Evolutionary conservation across 495 filamentous ascomycete genomes (phyloP), one percentile per base, ranked within the genome.

Genomic region (Venustampulla echinocandica): DNA sequence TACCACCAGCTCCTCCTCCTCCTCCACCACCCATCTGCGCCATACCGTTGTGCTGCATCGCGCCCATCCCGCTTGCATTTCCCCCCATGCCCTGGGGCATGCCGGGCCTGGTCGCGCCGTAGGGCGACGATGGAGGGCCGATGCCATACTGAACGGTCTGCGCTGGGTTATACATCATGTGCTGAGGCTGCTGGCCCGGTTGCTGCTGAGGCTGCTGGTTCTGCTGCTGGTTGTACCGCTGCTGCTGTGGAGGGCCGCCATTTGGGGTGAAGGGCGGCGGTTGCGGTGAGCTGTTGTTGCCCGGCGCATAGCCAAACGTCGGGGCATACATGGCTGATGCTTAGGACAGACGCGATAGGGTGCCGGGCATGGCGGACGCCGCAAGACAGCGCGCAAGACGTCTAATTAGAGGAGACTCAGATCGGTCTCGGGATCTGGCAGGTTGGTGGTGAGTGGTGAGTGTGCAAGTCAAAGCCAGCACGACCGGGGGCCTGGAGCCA

Each of bases 11-110:
- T n/a, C n/a, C n/a, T n/a, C n/a, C n/a, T n/a, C n/a, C n/a, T n/a
- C n/a, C n/a, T n/a, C n/a, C n/a, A n/a, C 52, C 57, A 52, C 50
- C 46, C 53, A 60, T 51, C 41, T 54, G 53, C 54, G 53, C 50
- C 50, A 59, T 53, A 41, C 57, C 57, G 57, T 40, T 46, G 37
- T 54, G 51, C 53, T 59, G 56, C 53, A 54, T 60, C 57, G 56
- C 54, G 3, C 46, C 47, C 56, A 56, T 55, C 47, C 42, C 51
- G 28, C 47, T 48, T 21, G 56, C 44, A 50, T 47, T 52, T 11
- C 39, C 44, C 38, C 52, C 56, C 52, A 59, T 50, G 33, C 47
- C 47, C 7, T n/a, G n/a, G n/a, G n/a, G n/a, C n/a, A n/a, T n/a
- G n/a, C n/a, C n/a, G n/a, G 51, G 46, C 19, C 22, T 46, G 30